Evolutionary conservation across 192 early-diverging fungal genomes (phyloP).

Genomic region (Diversispora epigaea): DNA sequence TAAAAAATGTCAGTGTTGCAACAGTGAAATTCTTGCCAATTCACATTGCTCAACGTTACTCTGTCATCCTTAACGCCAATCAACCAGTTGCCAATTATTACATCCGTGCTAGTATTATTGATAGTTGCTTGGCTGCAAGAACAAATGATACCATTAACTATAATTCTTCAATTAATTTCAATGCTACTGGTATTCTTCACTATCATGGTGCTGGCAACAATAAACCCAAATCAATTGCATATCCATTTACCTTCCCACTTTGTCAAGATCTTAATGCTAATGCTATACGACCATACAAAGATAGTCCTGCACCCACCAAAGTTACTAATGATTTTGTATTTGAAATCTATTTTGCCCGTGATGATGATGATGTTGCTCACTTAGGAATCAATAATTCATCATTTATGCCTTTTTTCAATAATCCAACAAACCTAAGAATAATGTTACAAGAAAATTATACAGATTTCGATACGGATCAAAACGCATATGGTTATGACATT

Average conservation of each 20-base stretch:
- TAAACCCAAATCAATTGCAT: not conserved
- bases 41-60: slow-evolving; percentile 44
- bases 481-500: no score
- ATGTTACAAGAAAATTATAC: no score
- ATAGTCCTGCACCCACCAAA: no score
- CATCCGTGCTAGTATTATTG: slow-evolving; percentile 38
- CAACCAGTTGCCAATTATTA: slow-evolving; percentile 40
- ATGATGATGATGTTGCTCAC: no score
- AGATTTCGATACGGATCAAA: no score
- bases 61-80: slow-evolving; percentile 43
- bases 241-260: not conserved
- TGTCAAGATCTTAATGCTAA: no score
- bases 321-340: no score
- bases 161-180: slow-evolving; percentile 35
- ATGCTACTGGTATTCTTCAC: slow-evolving; percentile 33
- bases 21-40: slow-evolving; percentile 34
- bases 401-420: no score
- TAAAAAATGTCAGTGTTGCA: slow-evolving; percentile 27
- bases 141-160: slow-evolving; percentile 33
- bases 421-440: no score
- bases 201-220: not conserved
- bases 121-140: not conserved
- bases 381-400: no score
- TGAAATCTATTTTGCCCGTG: no score
- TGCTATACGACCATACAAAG: no score